Evolutionary conservation across 1,284 basidiomycete species (phyloP), one percentile per base, ranked within the genome.

Genomic region (Cerrena zonata): DNA sequence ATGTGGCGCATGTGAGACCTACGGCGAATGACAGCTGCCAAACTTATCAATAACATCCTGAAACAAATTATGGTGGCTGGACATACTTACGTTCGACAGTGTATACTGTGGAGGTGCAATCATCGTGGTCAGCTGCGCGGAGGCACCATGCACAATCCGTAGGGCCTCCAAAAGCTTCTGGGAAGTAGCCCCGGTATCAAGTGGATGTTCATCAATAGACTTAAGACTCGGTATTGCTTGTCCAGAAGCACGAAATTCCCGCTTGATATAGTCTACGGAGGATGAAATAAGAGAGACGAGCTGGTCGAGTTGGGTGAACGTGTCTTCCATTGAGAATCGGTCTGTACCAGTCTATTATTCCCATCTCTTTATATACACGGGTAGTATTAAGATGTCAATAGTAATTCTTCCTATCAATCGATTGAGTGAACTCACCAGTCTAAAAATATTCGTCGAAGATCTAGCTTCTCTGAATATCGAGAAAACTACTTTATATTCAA

Each of bases 241-340:
- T 18, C 34, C 27, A 7, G 25, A 18, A 1, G 21, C 13, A 2
- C 21, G 22, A 34, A 48, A 49, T 15, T 37, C 47, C 13, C 26
- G 26, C 21, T 48, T 49, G 15, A 49, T 21, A 19, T 44, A 36
- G 2, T 45, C 24, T 15, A 52, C 51, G 13, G 51, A 40, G 7
- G 51, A 44, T 12, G 40, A 48, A n/a, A 52, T 52, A 12, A 52
- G 30, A 18, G 41, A 30, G n/a, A 52, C 46, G 18, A 52, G 51
- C 2, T 40, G 30, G 36, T 48, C 45, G 13, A 52, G 42, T 5
- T 44, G 19, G 23, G 51, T 41, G 24, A 48, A 48, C 4, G 23
- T n/a, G 30, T 34, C 30, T 19, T 46, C 44, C 44, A 46, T 46
- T 7, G 39, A n/a, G 7, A 22, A 7, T 34, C 7, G 30, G 30